Evolutionary conservation across 768 basidiomycete genomes (phyloP).

Genomic region (Xanthoconium purpureum): DNA sequence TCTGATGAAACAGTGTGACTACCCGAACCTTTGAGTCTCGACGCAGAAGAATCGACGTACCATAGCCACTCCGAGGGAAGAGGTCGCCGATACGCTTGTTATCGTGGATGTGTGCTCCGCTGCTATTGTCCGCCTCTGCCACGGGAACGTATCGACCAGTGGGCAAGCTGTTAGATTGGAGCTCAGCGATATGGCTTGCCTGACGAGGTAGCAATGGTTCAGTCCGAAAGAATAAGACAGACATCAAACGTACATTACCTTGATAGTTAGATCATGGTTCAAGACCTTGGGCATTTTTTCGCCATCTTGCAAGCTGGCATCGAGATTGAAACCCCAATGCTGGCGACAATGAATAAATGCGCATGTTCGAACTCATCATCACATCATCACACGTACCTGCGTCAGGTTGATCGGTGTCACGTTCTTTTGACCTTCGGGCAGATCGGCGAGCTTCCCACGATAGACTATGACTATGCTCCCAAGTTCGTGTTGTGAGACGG

Average conservation of each 20-base stretch:
- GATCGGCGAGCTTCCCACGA: slow-evolving; percentile 59
- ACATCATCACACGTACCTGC: slow-evolving; percentile 46
- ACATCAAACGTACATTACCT: slow-evolving; percentile 22
- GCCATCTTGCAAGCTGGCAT: slow-evolving; percentile 54
- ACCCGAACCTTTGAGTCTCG: neutral
- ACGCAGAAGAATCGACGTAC: slow-evolving; percentile 29
- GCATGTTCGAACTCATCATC: neutral
- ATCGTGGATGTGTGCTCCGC: slow-evolving; percentile 43
- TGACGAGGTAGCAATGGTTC: slow-evolving; percentile 15
- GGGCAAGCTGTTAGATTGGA: slow-evolving; percentile 47
- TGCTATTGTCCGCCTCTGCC: slow-evolving; percentile 37
- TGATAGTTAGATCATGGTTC: slow-evolving; percentile 44
- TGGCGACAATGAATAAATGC: slow-evolving; percentile 22
- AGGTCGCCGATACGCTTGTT: slow-evolving; percentile 54
- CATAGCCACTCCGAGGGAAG: slow-evolving; percentile 60
- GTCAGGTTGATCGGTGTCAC: slow-evolving; percentile 77
- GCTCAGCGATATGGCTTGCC: slow-evolving; percentile 55
- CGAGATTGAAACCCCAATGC: slow-evolving; percentile 85
- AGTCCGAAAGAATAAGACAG: neutral
- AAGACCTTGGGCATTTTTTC: slow-evolving; percentile 47
- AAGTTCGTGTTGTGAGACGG: slow-evolving; percentile 43
- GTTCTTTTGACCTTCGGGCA: slow-evolving; percentile 33
- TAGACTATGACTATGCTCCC: slow-evolving; percentile 69
- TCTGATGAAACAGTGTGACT: slow-evolving; percentile 37
- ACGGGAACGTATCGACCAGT: slow-evolving; percentile 51